phyloP scores from a whole-genome alignment of 2,329 filamentous ascomycete species.

The Acarospora socialis region DNA sequence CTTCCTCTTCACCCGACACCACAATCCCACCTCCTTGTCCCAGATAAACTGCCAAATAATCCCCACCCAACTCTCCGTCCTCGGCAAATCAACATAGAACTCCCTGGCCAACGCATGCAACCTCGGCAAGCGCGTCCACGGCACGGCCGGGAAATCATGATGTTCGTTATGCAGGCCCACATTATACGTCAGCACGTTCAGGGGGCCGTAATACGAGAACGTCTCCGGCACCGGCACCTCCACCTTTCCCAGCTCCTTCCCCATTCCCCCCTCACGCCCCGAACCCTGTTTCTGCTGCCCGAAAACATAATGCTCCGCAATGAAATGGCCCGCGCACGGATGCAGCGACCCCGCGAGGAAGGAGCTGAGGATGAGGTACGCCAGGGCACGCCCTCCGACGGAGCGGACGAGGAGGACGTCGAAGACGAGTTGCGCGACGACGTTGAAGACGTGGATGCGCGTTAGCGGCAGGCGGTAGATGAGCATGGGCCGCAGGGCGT shows the following conservation, averaged over 20 bases:
- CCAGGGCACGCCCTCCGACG: conserved; percentile 50
- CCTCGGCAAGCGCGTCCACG: conserved; percentile 74
- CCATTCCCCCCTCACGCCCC: conserved; percentile 11
- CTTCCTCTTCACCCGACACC: conserved; percentile 83
- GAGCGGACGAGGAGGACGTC: conserved; percentile 53
- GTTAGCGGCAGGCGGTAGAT: conserved; percentile 84
- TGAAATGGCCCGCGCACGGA: conserved; percentile 93
- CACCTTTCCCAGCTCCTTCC: conserved; percentile 39
- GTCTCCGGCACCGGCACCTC: conserved; percentile 70
- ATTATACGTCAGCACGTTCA: conserved; percentile 92
- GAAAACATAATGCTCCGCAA: conserved; percentile 91
- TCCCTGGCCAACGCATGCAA: conserved; percentile 71
- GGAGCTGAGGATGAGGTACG: conserved; percentile 75
- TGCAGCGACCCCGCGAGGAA: conserved; percentile 91
- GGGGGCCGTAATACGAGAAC: conserved; percentile 86
- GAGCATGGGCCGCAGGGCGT: conserved; percentile 89
- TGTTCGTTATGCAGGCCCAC: conserved; percentile 98
- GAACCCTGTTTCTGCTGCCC: conserved; percentile 32
- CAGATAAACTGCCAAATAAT: conserved; percentile 93
- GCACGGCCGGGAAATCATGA: conserved; percentile 93
- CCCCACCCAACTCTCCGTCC: conserved; percentile 78
- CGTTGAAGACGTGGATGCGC: conserved; percentile 68
- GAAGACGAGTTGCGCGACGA: conserved; percentile 61
- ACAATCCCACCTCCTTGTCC: conserved; percentile 79
- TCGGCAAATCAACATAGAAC: conserved; percentile 80